A percentile compares a stretch with the other conserved stretches of the same genome.
phyloP scores from a whole-genome alignment of 352 stramenopile species.

The Salisapilia sapeloensis region DNA sequence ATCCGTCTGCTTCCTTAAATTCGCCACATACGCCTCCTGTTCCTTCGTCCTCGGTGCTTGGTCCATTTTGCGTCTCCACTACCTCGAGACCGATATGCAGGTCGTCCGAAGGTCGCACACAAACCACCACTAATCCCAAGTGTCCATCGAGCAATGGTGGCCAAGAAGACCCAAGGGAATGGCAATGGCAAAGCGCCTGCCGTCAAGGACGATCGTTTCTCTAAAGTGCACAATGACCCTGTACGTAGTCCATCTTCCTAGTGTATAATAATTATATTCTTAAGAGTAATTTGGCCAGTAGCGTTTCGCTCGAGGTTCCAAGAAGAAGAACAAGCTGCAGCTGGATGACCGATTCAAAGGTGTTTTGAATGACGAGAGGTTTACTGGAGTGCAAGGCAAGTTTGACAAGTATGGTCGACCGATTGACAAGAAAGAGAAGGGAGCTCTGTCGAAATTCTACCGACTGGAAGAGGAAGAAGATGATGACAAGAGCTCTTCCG shows the following conservation, averaged over 20 bases:
- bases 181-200: conserved; percentile 2
- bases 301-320: conserved; percentile 61
- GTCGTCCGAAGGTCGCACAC: too few species aligned
- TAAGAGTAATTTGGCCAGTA: conserved; percentile 2
- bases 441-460: conserved; percentile 75
- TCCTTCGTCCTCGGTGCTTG: too few species aligned
- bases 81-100: too few species aligned
- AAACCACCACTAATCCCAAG: too few species aligned
- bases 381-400: conserved; percentile 63
- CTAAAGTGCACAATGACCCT: conserved; percentile 77
- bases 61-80: too few species aligned
- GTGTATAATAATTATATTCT: neutral
- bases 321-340: conserved; percentile 71
- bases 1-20: conserved; percentile 20
- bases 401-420: conserved; percentile 79
- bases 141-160: conserved; percentile 22
- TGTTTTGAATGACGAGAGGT: conserved; percentile 56
- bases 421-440: conserved; percentile 60
- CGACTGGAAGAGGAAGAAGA: conserved; percentile 39
- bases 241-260: conserved; percentile 8
- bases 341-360: conserved; percentile 63
- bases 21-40: neutral
- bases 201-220: conserved; percentile 61
- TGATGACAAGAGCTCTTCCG: conserved; percentile 6
- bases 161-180: too few species aligned